Evolutionary conservation across 139 green algal genomes (phyloP), one percentile per base, ranked within the genome.

Genomic region (Eudorina sp.): DNA sequence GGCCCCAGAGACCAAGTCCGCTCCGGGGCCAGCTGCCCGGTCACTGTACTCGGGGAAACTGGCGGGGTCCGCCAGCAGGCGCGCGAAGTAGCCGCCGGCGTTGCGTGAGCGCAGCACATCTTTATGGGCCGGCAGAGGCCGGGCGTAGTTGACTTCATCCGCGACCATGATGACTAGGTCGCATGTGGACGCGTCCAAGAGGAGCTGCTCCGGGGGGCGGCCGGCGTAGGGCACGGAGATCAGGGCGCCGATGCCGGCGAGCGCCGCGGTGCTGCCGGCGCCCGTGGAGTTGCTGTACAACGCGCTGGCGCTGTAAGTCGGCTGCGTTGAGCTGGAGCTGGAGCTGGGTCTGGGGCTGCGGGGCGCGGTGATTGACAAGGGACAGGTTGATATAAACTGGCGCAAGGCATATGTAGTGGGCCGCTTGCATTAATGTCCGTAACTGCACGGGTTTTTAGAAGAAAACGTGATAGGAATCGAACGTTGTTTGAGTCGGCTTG

Each of bases 1-100:
- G 8, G 48, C 2, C 4, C 64, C 64, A 2, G 62, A 9, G n/a
- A 8, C 45, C 11, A 19, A 41, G 40, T 27, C 60, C 29, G 40
- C 40, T 5, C 31, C 64, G 4, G 81, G 16, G 16, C 14, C 41
- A 38, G 81, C 19, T 23, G 45, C 3, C 38, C 0, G 21, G 29
- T 81, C 68, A 36, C 48, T 73, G 83, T 88, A 88, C 68, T 88
- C 83, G 0, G 48, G 31, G 66, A 58, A 88, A 29, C 34, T 4
- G 3, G 8, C 13, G 2, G 83, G 68, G 51, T 81, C 36, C 6
- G 48, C 68, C 18, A 88, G 51, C 27, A 80, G 36, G 3, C 51
- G 68, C 36, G 48, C 68, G 31, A 88, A 88, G 68, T 82, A 88
- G 46, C 83, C 83, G 68, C 83, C 83, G 2, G 68, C n/a, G 46